Evolutionary conservation across 176 grass and related monocot species (phyloP).

Genomic region (Oryza officinalis): DNA sequence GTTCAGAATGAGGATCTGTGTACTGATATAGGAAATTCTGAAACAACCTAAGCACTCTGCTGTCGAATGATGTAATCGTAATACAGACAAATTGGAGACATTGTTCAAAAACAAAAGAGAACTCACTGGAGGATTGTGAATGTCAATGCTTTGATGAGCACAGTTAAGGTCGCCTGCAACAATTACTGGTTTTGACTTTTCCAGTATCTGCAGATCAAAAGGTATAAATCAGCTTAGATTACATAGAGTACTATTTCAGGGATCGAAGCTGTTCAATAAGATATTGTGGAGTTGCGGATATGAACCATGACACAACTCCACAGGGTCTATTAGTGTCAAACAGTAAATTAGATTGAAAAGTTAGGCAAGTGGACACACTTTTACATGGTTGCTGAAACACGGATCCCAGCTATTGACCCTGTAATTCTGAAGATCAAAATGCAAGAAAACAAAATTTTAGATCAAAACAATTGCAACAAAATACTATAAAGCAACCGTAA

Average conservation of each 20-base stretch:
- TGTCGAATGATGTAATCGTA: neutral
- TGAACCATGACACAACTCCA: neutral
- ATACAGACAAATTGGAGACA: neutral
- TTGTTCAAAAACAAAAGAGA: constrained; percentile 2
- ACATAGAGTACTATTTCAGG: neutral
- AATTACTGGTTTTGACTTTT: constrained; percentile 81
- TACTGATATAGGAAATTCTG: neutral
- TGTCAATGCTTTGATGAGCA: constrained; percentile 80
- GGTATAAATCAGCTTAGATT: constrained; percentile 13
- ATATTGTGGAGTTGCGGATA: neutral
- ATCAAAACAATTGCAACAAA: constrained; percentile 25
- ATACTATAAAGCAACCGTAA: constrained; percentile 20
- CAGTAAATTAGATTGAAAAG: constrained; percentile 22
- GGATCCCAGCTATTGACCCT: constrained; percentile 71
- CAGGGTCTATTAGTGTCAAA: neutral
- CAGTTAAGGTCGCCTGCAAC: constrained; percentile 82
- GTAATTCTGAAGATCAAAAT: constrained; percentile 59
- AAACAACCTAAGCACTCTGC: neutral
- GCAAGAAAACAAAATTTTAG: constrained; percentile 17
- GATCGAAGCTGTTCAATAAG: neutral
- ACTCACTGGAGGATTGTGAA: constrained; percentile 82
- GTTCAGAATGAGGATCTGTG: neutral
- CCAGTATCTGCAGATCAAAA: constrained; percentile 69
- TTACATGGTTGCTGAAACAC: constrained; percentile 67
- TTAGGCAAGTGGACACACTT: constrained; percentile 43